Evolutionary conservation across 306 rosid genomes (phyloP).

Genomic region (Rubus idaeus): DNA sequence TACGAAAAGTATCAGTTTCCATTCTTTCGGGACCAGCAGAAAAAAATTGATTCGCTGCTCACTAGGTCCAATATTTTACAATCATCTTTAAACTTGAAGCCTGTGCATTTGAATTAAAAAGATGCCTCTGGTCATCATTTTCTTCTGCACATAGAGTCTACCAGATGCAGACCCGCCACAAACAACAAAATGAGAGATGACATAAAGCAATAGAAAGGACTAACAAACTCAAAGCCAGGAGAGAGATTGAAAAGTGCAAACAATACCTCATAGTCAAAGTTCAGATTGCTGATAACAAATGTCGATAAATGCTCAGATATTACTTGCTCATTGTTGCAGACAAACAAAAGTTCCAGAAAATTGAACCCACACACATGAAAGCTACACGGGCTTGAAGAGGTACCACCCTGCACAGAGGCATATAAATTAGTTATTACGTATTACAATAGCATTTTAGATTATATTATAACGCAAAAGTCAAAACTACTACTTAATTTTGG

Average conservation of each 20-base stretch:
- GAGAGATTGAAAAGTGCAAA: neutral
- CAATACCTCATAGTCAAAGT: slow-evolving; percentile 32
- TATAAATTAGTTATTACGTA: neutral
- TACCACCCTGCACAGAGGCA: slow-evolving; percentile 64
- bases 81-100: neutral
- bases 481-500: neutral
- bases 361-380: slow-evolving; percentile 85
- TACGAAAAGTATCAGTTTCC: neutral
- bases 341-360: slow-evolving; percentile 89
- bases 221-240: slow-evolving; percentile 13
- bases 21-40: neutral
- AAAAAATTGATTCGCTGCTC: neutral
- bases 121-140: neutral
- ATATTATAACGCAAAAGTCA: slow-evolving; percentile 10
- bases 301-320: slow-evolving; percentile 18
- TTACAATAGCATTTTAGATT: slow-evolving; percentile 18
- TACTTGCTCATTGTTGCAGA: slow-evolving; percentile 89
- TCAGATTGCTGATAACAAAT: slow-evolving; percentile 20
- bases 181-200: slow-evolving; percentile 13
- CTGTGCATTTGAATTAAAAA: neutral
- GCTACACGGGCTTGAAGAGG: slow-evolving; percentile 95
- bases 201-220: slow-evolving; percentile 4
- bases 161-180: slow-evolving; percentile 8
- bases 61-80: neutral
- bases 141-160: slow-evolving; percentile 1